A percentile compares a stretch with the other conserved stretches of the same genome.
Evolutionary conservation across 1,284 basidiomycete species (phyloP).

Genomic region (Rhodotorula sp.): DNA sequence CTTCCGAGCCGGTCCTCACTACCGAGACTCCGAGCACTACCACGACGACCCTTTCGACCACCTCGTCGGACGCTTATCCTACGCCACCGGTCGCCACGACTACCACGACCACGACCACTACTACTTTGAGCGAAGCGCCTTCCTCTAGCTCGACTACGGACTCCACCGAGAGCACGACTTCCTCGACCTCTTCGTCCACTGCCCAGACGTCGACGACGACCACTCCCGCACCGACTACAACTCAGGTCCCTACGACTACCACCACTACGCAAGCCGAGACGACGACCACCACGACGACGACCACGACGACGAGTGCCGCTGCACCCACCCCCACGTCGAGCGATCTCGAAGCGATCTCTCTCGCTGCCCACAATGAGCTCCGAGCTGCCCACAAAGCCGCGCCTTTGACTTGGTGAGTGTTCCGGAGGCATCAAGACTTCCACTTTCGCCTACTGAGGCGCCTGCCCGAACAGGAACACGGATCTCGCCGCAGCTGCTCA

Average conservation of each 20-base stretch:
- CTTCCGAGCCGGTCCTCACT: too few species aligned
- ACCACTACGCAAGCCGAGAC: not conserved
- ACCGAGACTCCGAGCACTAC: too few species aligned
- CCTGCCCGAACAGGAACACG: slow-evolving; percentile 1
- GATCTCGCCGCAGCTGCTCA: slow-evolving; percentile 26
- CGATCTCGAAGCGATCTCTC: slow-evolving; percentile 5
- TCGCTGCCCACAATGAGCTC: slow-evolving; percentile 29
- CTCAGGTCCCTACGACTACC: not conserved
- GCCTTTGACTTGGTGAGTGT: slow-evolving; percentile 22
- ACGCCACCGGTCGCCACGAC: not conserved
- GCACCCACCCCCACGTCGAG: not conserved
- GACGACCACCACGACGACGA: not conserved
- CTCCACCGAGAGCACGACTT: not conserved
- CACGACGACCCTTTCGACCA: not conserved
- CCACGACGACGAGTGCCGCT: not conserved
- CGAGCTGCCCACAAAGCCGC: slow-evolving; percentile 20
- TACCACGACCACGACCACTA: not conserved
- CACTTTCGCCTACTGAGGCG: too few species aligned
- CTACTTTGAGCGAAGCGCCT: not conserved
- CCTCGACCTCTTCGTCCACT: not conserved
- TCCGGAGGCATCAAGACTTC: too few species aligned
- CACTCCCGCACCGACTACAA: not conserved
- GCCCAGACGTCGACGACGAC: not conserved
- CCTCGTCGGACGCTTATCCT: not conserved
- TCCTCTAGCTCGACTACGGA: not conserved